Evolutionary conservation across 805 yeast species (phyloP).

Genomic region (Spathaspora passalidarum): DNA sequence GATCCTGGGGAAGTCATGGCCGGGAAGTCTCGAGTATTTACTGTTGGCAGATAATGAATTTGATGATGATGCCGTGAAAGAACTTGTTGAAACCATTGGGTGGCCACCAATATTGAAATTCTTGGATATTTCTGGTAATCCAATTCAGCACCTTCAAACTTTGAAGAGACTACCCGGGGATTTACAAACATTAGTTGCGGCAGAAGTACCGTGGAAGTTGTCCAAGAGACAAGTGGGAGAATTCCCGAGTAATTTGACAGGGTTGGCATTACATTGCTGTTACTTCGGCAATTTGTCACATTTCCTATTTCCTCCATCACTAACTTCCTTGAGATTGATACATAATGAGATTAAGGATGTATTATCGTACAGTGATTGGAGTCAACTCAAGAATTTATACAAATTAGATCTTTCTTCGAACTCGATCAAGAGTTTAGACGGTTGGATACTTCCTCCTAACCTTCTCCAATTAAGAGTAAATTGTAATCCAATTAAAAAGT

Average conservation of each 20-base stretch:
- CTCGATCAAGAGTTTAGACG: constrained; percentile 14
- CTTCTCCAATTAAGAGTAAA: constrained; percentile 9
- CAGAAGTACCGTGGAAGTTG: background rate
- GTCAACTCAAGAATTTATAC: constrained; percentile 17
- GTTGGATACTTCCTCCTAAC: constrained; percentile 18
- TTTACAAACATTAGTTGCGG: constrained; percentile 6
- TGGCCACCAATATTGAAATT: background rate
- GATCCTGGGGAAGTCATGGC: constrained; percentile 8
- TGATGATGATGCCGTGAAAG: background rate
- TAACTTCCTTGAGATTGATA: constrained; percentile 19
- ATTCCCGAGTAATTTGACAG: constrained; percentile 25
- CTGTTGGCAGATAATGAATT: background rate
- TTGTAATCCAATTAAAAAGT: constrained; percentile 6
- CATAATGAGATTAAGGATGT: constrained; percentile 23
- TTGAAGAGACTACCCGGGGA: constrained; percentile 8
- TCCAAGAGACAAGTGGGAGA: constrained; percentile 11
- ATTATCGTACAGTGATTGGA: constrained; percentile 23
- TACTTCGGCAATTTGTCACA: constrained; percentile 14
- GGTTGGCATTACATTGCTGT: constrained; percentile 24
- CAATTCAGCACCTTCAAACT: constrained; percentile 1
- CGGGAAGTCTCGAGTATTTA: constrained; percentile 5
- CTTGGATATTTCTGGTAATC: background rate
- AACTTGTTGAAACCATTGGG: background rate
- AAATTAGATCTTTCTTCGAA: constrained; percentile 19
- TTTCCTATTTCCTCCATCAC: constrained; percentile 21